Base-by-base conservation (phyloP, 192 early-diverging fungal species). In the Fimicolochytrium jonesii region DNA sequence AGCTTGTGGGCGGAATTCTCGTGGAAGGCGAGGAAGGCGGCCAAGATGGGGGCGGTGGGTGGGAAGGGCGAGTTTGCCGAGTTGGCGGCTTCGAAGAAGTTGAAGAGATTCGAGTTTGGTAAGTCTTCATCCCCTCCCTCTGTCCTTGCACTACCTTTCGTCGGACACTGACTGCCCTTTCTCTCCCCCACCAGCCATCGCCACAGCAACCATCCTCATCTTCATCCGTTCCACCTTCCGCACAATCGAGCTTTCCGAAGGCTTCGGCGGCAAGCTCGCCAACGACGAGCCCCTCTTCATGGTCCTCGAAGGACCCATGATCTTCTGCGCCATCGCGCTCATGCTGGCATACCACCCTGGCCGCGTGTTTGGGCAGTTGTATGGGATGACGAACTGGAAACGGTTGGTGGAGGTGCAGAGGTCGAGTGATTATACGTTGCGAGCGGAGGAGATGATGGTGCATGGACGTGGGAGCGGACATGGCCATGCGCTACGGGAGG, bases 171-270 rank as follows among this genome's bases (percentile, higher is more conserved):
- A 7, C 7, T 17, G 37, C 37, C 37, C 37, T 39, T 39, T n/a
- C n/a, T n/a, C n/a, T n/a, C n/a, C n/a, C n/a, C n/a, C n/a, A n/a
- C n/a, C n/a, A n/a, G n/a, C n/a, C n/a, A n/a, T n/a, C n/a, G 53
- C 34, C 30, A 34, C 26, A 6, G 53, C 53, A 34, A 55, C 53
- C 11, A 34, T 55, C 13, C 18, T 18, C 31, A 55, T 55, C 32
- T 55, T 55, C 34, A 25, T 55, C 31, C 31, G 53, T n/a, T 55
- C n/a, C 26, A 33, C 26, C 15, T 55, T 34, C 18, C 53, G 53
- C 13, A 34, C 36, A 3, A 26, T 33, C 31, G 53, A 55, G 53
- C 53, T 55, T 26, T 13, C 31, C 2, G 53, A 34, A 5, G 53
- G 53, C 4, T 55, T 55, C 32, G 4, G 32, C 4, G 53, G 53